Base-by-base conservation (phyloP, 1,139 yeast species). In the Protomyces inouyei region DNA sequence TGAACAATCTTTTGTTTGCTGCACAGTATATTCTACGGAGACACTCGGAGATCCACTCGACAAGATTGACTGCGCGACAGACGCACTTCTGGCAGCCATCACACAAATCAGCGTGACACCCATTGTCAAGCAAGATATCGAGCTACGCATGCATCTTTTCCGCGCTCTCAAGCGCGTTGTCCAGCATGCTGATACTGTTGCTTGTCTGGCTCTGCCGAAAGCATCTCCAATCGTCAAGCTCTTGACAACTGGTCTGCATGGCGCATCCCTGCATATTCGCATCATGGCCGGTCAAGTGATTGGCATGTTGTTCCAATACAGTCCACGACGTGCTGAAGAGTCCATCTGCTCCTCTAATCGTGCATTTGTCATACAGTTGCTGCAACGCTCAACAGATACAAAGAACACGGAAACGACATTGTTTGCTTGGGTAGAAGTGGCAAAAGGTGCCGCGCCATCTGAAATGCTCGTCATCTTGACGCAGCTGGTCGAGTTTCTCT, bases 371-470 rank as follows among this genome's bases (percentile, higher is more conserved):
- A 64, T 67, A 25, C 63, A 67, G 35, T 12, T 64, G 36, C 35
- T 68, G 21, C 60, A 59, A 28, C 25, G 57, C 25, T 18, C 37
- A 10, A 55, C 53, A 2, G 73, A 74, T 4, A 69, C 54, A 35
- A 46, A 32, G 40, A 74, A 86, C 55, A 85, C 83, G 8, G 95
- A 88, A 71, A 82, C 90, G 0, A 81, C 85, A 0, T 78, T 87
- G 2, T 76, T 80, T 70, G 80, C 86, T 0, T 81, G 88, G 77
- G 83, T 86, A 1, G 87, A 84, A 64, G 70, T 87, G 52, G 86
- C 88, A 0, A 76, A 80, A 1, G 78, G 83, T 0, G 79, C 84
- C 6, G 79, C 80, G 18, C 92, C 89, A 1, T 88, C 85, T 64
- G 79, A 85, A 73, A 76, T 86, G 38, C 86, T 85, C 72, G 83